These are phyloP conservation scores for Lupinus albus DNA, from an alignment of 306 rosid genomes.

Conservation along the genomic window DNA sequence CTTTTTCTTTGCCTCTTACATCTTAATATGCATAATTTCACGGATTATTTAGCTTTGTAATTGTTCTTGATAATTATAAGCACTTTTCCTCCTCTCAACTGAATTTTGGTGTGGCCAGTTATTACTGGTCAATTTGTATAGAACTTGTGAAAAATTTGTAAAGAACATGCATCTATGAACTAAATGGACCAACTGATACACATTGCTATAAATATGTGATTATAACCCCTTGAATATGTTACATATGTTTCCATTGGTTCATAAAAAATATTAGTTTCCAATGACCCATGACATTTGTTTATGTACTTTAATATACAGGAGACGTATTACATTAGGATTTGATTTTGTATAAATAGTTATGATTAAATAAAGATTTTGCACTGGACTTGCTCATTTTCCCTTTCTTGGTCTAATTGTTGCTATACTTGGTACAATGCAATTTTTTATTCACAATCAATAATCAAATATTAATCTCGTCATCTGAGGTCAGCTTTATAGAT, in stretches of 20 bases:
- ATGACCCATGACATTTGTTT: neutral
- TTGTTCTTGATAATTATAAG: too few relatives aligned
- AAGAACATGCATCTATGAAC: neutral
- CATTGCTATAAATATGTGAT: conserved; percentile 23
- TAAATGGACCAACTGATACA: neutral
- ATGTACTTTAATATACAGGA: conserved; percentile 19
- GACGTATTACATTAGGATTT: conserved; percentile 34
- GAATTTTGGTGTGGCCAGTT: too few relatives aligned
- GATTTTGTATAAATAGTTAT: conserved; percentile 32
- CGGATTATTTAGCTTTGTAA: too few relatives aligned
- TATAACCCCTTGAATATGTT: neutral
- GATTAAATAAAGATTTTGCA: conserved; percentile 38
- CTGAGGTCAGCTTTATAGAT: too few relatives aligned
- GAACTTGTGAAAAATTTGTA: neutral
- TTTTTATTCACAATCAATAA: too few relatives aligned
- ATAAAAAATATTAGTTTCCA: too few relatives aligned
- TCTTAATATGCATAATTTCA: too few relatives aligned
- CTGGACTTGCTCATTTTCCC: conserved; percentile 31
- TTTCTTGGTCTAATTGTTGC: conserved; percentile 19
- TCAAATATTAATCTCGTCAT: too few relatives aligned
- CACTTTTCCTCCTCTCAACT: too few relatives aligned
- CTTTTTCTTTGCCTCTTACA: neutral
- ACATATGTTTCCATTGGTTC: neutral
- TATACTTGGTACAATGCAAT: conserved; percentile 25
- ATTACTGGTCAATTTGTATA: too few relatives aligned